phyloP scores from a whole-genome alignment of 2,329 filamentous ascomycete genomes.

The Penicillium aurantiogriseum region DNA sequence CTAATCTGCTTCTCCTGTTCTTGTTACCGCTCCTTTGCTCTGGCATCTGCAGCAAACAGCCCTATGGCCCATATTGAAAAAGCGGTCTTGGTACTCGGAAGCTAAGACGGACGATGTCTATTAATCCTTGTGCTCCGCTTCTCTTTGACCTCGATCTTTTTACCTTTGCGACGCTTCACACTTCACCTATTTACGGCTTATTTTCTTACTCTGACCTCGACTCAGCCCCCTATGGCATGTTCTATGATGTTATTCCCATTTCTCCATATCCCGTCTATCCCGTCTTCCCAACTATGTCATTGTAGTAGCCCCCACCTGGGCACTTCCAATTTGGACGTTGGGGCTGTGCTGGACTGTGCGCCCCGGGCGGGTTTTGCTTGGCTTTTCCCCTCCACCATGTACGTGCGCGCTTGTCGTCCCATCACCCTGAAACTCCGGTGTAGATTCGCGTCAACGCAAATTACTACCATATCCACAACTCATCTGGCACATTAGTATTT shows the following conservation, averaged over 20 bases:
- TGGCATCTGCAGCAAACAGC: constrained; percentile 8
- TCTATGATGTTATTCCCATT: constrained; percentile 1
- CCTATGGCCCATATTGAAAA: constrained; percentile 8
- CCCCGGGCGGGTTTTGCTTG: constrained; percentile 6
- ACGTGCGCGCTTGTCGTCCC: background rate
- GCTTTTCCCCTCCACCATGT: background rate
- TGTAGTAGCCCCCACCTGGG: background rate
- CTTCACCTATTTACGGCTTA: background rate
- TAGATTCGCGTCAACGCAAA: background rate
- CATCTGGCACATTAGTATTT: background rate
- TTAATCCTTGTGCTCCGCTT: background rate
- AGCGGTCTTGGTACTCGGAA: constrained; percentile 3
- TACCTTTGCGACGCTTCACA: background rate
- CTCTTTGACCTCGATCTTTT: background rate
- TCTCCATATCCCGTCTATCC: background rate
- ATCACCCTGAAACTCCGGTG: background rate
- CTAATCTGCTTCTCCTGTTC: background rate
- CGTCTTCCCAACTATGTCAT: background rate
- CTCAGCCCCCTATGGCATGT: constrained; percentile 2
- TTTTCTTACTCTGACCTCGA: background rate
- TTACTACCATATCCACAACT: background rate
- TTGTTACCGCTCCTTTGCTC: constrained; percentile 8
- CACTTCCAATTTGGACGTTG: background rate
- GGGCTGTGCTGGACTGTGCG: constrained; percentile 13
- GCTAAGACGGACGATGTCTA: background rate